Evolutionary conservation across 169 alveolate species (phyloP).

Genomic region (Plasmodium cynomolgi): DNA sequence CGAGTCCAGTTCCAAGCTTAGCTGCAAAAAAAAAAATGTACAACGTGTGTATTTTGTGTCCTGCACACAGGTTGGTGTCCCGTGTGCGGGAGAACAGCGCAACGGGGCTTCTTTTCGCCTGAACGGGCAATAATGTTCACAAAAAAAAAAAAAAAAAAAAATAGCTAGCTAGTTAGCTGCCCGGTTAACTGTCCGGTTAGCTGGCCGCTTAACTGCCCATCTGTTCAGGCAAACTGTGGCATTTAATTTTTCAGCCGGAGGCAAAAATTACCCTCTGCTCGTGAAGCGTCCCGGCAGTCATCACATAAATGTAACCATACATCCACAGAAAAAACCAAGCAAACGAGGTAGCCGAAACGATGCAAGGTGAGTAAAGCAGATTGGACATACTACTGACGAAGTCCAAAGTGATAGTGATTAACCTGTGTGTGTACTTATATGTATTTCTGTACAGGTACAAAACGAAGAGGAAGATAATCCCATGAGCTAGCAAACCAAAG

Average conservation of each 20-base stretch:
- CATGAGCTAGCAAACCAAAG: constrained; percentile 13
- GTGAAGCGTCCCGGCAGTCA: constrained; percentile 36
- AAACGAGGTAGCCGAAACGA: constrained; percentile 10
- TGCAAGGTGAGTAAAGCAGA: constrained; percentile 24
- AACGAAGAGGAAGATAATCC: constrained; percentile 17
- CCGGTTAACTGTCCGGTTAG: neutral
- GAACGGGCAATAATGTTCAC: neutral
- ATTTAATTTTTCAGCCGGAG: neutral
- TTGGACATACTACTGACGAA: constrained; percentile 12
- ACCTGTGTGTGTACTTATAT: constrained; percentile 32
- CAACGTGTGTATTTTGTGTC: neutral
- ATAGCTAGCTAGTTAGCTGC: neutral
- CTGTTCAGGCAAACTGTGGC: neutral
- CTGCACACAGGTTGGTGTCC: neutral
- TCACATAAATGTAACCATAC: constrained; percentile 14
- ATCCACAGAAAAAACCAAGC: constrained; percentile 22
- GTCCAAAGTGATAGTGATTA: constrained; percentile 29
- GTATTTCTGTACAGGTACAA: constrained; percentile 50
- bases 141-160: neutral
- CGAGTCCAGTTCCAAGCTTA: constrained; percentile 26
- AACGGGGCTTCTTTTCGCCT: neutral
- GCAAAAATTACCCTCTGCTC: constrained; percentile 35
- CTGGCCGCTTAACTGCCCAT: neutral
- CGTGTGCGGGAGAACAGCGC: neutral
- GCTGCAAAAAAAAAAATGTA: neutral